phyloP scores from a whole-genome alignment of 345 rosid species.

The Acer negundo region DNA sequence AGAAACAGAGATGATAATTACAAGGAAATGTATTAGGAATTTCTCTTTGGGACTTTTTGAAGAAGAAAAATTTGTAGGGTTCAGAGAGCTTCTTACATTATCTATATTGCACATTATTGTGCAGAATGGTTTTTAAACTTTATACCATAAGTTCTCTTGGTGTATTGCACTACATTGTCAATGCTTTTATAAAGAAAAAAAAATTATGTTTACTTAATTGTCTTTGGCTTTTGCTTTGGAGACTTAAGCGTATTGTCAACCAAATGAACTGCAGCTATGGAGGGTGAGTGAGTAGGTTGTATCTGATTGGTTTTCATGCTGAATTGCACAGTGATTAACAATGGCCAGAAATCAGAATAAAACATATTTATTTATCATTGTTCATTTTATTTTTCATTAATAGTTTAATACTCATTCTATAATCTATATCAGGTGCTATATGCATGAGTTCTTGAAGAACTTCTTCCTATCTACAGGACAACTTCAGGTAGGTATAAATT shows the following conservation, averaged over 20 bases:
- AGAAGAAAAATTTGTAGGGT: background rate
- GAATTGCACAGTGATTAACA: background rate
- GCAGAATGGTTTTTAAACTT: background rate
- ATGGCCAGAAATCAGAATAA: slow-evolving; percentile 2
- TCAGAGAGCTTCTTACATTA: background rate
- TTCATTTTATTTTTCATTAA: background rate
- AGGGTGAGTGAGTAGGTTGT: background rate
- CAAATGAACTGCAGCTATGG: background rate
- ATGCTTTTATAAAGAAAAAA: background rate
- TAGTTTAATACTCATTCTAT: slow-evolving; percentile 5
- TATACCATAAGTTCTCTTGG: background rate
- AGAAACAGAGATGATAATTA: background rate
- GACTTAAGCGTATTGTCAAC: background rate
- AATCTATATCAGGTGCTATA: slow-evolving; percentile 63
- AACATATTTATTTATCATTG: background rate
- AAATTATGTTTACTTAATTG: background rate
- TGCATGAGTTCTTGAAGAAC: slow-evolving; percentile 90
- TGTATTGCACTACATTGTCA: background rate
- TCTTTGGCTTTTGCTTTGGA: background rate
- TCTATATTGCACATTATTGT: background rate
- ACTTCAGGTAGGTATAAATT: slow-evolving; percentile 66
- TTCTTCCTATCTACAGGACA: slow-evolving; percentile 93
- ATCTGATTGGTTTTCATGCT: background rate
- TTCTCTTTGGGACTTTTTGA: background rate
- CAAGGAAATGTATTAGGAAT: background rate